Evolutionary conservation across 108 stramenopile species (phyloP), one percentile per base, ranked within the genome.

Genomic region (Skeletonema tropicum): DNA sequence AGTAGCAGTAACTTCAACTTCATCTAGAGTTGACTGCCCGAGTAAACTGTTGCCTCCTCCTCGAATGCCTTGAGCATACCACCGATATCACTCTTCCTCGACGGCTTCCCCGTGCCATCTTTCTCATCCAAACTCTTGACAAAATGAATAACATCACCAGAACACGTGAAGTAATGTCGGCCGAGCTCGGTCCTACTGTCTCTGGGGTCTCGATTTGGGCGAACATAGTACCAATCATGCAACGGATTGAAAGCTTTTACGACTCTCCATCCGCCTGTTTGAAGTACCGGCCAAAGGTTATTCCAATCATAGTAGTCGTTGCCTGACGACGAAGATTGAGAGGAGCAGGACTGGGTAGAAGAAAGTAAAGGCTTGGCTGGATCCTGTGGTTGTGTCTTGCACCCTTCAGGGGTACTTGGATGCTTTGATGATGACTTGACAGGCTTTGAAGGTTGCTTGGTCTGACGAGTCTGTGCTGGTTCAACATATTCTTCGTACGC

Each of bases 221-320:
- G 66, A 52, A 79, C 67, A 33, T 79, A 79, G 52, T 79, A 79
- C 59, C 64, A 79, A 63, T 72, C 66, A 41, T 79, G 78, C 48
- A 79, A 63, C 25, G 39, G 41, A 42, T 79, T 79, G 66, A 42
- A 68, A 33, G 78, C 78, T 25, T 66, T 67, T 5, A 73, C 63
- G 17, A 48, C 19, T 57, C 25, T 58, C 78, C 78, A 79, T 14
- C 78, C 78, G n/a, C 59, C 65, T 35, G 29, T 36, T 79, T 73
- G 49, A 39, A 79, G 67, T 6, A 32, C 26, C 0, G 71, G 71
- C 78, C 78, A 79, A 6, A 79, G 78, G 15, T 73, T 79, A n/a
- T 30, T 45, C 78, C 78, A 79, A 12, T 45, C 59, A 39, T 73
- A 79, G 12, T n/a, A 17, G 32, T 70, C 64, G 21, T 70, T 21